Percentiles rank a stretch among this genome's conserved stretches.
Evolutionary conservation across 176 grass and related monocot genomes (phyloP).

Genomic region (Phyllostachys edulis): DNA sequence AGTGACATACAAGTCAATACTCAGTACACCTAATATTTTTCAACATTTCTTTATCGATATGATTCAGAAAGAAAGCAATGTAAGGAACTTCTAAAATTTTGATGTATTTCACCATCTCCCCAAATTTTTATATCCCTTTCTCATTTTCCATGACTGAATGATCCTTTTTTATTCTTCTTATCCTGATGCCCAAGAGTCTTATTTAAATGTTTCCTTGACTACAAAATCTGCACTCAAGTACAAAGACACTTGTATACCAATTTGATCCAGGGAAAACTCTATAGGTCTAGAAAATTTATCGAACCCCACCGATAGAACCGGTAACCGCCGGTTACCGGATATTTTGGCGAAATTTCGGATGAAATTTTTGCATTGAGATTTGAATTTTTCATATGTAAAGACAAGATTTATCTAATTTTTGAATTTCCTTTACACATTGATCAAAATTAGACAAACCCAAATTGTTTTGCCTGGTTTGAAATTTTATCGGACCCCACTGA

Average conservation of each 20-base stretch:
- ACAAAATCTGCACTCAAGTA: neutral
- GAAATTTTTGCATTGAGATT: no score
- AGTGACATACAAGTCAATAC: conserved; percentile 1
- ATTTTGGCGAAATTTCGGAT: no score
- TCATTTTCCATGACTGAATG: neutral
- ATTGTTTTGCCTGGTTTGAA: no score
- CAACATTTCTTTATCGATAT: neutral
- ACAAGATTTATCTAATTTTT: no score
- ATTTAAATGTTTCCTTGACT: neutral
- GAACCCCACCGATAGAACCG: no score
- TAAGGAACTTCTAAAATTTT: neutral
- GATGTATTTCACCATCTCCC: neutral
- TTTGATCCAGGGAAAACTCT: no score
- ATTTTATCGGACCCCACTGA: no score
- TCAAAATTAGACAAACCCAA: no score
- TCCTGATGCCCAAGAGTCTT: conserved; percentile 1
- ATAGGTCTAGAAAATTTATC: no score
- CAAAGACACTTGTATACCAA: neutral
- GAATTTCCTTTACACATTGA: no score
- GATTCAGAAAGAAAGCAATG: conserved; percentile 27
- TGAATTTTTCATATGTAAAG: no score
- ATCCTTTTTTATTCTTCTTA: neutral
- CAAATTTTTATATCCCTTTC: neutral
- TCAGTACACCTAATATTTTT: neutral
- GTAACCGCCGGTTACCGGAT: no score